phyloP scores from a whole-genome alignment of 345 rosid species.

The Salix exigua region DNA sequence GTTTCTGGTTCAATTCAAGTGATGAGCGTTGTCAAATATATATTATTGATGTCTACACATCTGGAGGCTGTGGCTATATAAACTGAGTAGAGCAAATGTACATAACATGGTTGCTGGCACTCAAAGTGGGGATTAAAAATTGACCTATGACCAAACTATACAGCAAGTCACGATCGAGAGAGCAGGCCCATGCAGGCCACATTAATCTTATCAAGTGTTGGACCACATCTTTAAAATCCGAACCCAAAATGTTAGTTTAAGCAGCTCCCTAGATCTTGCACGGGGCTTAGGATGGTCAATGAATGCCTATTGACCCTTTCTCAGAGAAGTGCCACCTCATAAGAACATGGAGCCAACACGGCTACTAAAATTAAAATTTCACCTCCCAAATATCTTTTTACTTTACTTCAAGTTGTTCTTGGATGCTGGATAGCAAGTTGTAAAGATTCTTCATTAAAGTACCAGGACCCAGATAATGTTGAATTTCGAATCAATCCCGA shows the following conservation, averaged over 20 bases:
- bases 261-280: background rate
- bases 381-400: background rate
- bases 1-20: too few species aligned
- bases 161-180: background rate
- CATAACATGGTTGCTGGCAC: background rate
- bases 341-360: background rate
- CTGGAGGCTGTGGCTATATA: background rate
- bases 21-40: too few species aligned
- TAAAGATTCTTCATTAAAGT: background rate
- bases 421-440: background rate
- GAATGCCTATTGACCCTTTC: background rate
- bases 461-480: background rate
- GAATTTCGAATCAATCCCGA: background rate
- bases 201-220: constrained; percentile 8
- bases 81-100: background rate
- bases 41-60: too few species aligned
- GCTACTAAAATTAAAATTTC: background rate
- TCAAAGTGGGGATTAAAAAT: background rate
- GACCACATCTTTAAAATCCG: constrained; percentile 3
- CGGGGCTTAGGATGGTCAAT: background rate
- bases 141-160: background rate
- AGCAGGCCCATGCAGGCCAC: background rate
- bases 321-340: background rate
- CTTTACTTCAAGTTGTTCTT: background rate
- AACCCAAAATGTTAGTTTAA: background rate